A percentile compares a stretch with the other conserved stretches of the same genome.
Evolutionary conservation across 192 early-diverging fungal genomes (phyloP).

Genomic region (Rhizoclosmatium sp.): DNA sequence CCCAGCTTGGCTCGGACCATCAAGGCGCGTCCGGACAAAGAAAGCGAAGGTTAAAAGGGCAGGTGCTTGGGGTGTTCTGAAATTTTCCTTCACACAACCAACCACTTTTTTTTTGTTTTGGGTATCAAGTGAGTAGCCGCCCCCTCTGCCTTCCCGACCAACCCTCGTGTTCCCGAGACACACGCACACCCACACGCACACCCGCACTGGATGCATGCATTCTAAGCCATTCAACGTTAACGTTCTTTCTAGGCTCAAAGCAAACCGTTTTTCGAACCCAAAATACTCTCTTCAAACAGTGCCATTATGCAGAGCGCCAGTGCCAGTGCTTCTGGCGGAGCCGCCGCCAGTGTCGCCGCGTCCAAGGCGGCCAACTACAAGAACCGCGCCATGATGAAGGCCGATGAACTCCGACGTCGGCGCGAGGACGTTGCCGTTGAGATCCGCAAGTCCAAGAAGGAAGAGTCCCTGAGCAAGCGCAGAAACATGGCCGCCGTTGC

Average conservation of each 20-base stretch:
- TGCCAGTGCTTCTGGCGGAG: no score
- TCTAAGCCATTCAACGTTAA: no score
- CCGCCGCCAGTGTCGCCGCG: not conserved
- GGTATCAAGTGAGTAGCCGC: no score
- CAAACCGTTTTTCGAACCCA: not conserved
- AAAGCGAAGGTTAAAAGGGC: no score
- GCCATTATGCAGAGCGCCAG: not conserved
- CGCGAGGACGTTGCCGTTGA: constrained; percentile 93
- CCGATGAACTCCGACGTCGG: constrained; percentile 91
- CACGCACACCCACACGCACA: not conserved
- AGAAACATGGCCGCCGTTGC: constrained; percentile 68
- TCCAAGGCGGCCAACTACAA: constrained; percentile 70
- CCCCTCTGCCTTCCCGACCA: no score
- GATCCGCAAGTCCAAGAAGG: constrained; percentile 94
- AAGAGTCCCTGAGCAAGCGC: constrained; percentile 92
- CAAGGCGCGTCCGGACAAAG: no score
- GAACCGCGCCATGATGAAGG: constrained; percentile 82
- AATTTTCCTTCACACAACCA: no score
- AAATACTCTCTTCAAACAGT: not conserved
- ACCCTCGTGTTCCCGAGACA: no score
- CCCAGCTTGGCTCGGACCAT: no score
- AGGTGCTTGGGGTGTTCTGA: no score
- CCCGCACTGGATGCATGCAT: not conserved
- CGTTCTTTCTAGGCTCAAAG: not conserved
- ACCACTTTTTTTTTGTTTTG: no score